Evolutionary conservation across 768 basidiomycete genomes (phyloP).

Genomic region (Dioszegia hungarica): DNA sequence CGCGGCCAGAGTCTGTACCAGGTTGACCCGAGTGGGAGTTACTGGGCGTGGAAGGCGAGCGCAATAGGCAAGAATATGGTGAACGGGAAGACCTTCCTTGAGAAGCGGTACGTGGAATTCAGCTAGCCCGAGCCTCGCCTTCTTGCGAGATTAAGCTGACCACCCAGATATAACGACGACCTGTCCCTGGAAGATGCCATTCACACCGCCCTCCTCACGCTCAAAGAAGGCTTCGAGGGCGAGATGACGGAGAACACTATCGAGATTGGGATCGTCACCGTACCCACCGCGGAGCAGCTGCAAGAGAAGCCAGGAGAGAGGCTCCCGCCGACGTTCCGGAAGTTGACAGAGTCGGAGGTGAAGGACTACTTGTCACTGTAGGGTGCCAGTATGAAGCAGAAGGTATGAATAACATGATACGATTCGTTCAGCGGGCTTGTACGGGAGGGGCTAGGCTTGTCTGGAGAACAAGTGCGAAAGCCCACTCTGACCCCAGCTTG

Average conservation of each 20-base stretch:
- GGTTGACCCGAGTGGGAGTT: conserved; percentile 97
- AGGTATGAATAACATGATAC: neutral
- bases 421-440: too few relatives aligned
- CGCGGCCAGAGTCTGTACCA: conserved; percentile 98
- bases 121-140: neutral
- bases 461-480: too few relatives aligned
- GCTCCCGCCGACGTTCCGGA: conserved; percentile 83
- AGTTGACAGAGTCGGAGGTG: conserved; percentile 93
- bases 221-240: conserved; percentile 99
- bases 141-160: neutral
- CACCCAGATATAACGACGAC: conserved; percentile 88
- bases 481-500: too few relatives aligned
- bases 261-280: conserved; percentile 93
- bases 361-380: conserved; percentile 72
- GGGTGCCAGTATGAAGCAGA: neutral
- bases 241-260: conserved; percentile 99
- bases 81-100: conserved; percentile 98
- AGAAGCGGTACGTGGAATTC: conserved; percentile 70
- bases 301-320: conserved; percentile 68
- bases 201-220: conserved; percentile 92
- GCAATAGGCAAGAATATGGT: conserved; percentile 99
- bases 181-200: conserved; percentile 98
- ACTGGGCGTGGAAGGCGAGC: conserved; percentile 99
- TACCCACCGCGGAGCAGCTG: conserved; percentile 63
- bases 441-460: too few relatives aligned